A percentile compares a stretch with the other conserved stretches of the same genome.
These are phyloP conservation scores for Dioszegia aurantiaca DNA, from an alignment of 768 basidiomycete genomes.

Conservation along the genomic window DNA sequence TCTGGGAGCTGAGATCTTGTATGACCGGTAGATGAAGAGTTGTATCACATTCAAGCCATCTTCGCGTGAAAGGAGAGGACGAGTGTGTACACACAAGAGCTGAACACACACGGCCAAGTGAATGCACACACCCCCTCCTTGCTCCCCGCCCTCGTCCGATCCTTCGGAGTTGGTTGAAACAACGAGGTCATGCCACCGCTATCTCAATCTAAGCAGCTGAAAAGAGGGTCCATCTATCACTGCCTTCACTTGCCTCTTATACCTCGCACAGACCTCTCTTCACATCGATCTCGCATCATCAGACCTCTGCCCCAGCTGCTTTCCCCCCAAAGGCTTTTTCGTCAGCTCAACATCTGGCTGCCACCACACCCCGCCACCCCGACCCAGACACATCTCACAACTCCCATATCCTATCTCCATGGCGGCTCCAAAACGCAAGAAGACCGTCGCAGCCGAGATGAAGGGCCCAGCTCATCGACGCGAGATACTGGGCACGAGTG, in stretches of 20 bases:
- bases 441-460: neutral
- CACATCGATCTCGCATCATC: too few relatives aligned
- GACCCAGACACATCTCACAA: neutral
- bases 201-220: neutral
- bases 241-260: too few relatives aligned
- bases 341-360: neutral
- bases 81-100: too few relatives aligned
- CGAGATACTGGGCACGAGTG: neutral
- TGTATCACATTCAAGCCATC: too few relatives aligned
- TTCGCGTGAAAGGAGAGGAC: too few relatives aligned
- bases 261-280: too few relatives aligned
- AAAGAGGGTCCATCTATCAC: too few relatives aligned
- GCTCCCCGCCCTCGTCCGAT: slow-evolving; percentile 1
- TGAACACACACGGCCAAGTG: neutral
- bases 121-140: slow-evolving; percentile 1
- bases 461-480: neutral
- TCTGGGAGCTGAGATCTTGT: slow-evolving; percentile 2
- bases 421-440: neutral
- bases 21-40: too few relatives aligned
- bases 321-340: too few relatives aligned
- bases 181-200: neutral
- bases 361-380: neutral
- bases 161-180: slow-evolving; percentile 1
- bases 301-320: too few relatives aligned
- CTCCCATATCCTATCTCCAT: neutral